A percentile compares a stretch with the other conserved stretches of the same genome.
Conservation (phyloP, 805 yeast genomes). For the Grigorovia jiainica region DNA sequence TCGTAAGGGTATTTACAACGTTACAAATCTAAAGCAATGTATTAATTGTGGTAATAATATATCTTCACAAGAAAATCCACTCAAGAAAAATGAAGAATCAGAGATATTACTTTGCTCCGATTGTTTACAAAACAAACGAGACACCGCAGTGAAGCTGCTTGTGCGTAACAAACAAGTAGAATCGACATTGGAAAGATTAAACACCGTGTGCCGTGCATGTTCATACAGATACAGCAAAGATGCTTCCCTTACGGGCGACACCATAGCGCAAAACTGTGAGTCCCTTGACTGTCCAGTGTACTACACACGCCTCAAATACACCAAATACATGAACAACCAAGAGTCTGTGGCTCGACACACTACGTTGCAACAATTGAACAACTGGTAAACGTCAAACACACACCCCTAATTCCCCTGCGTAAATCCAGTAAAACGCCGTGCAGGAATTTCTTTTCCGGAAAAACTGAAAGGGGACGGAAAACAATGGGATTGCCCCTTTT, state of each 20-base stretch:
- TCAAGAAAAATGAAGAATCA: constrained; percentile 32
- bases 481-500: too few relatives aligned
- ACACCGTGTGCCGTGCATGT: constrained; percentile 32
- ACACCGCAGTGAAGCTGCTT: background rate
- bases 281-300: constrained; percentile 60
- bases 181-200: constrained; percentile 16
- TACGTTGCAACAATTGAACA: constrained; percentile 11
- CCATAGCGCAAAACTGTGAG: constrained; percentile 34
- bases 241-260: constrained; percentile 22
- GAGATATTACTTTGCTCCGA: constrained; percentile 17
- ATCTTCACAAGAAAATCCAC: constrained; percentile 5
- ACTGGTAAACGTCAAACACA: constrained; percentile 20
- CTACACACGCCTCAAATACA: constrained; percentile 41
- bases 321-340: constrained; percentile 20
- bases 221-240: constrained; percentile 20
- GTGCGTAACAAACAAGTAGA: constrained; percentile 15
- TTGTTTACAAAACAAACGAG: constrained; percentile 12
- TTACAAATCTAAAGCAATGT: constrained; percentile 11
- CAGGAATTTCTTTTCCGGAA: too few relatives aligned
- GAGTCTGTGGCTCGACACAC: constrained; percentile 5
- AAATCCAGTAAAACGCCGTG: too few relatives aligned
- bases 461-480: too few relatives aligned
- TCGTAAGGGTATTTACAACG: constrained; percentile 2
- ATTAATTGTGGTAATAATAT: constrained; percentile 7
- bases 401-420: too few relatives aligned